phyloP scores from a whole-genome alignment of 208 protist species.

The Crithidia sp. region DNA sequence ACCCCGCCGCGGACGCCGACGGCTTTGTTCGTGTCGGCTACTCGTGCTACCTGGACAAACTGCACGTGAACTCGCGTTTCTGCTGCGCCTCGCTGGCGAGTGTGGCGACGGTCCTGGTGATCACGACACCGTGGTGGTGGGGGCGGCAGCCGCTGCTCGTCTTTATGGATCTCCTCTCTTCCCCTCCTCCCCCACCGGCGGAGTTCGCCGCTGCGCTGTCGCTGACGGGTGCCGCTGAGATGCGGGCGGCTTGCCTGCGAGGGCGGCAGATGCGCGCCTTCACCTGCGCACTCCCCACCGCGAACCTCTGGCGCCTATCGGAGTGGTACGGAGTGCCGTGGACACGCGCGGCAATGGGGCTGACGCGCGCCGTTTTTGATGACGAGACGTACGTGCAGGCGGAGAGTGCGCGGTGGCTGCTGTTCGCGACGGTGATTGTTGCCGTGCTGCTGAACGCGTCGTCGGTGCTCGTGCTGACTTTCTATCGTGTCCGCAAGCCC shows the following conservation, averaged over 20 bases:
- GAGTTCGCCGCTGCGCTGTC: slow-evolving; percentile 9
- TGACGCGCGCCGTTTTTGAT: slow-evolving; percentile 23
- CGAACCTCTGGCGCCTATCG: slow-evolving; percentile 40
- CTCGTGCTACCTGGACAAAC: slow-evolving; percentile 57
- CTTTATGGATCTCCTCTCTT: slow-evolving; percentile 44
- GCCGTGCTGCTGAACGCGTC: slow-evolving; percentile 26
- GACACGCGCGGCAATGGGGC: slow-evolving; percentile 21
- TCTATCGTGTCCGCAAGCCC: slow-evolving; percentile 48
- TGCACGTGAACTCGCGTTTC: slow-evolving; percentile 30
- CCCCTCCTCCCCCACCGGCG: slow-evolving; percentile 8
- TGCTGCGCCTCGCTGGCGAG: slow-evolving; percentile 18
- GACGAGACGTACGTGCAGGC: slow-evolving; percentile 11
- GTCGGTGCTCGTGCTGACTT: slow-evolving; percentile 28
- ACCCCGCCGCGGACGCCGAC: not conserved
- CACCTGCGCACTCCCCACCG: slow-evolving; percentile 29
- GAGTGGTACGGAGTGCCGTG: slow-evolving; percentile 52
- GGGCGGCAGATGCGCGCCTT: not conserved
- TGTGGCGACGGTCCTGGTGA: slow-evolving; percentile 19
- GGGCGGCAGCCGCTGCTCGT: slow-evolving; percentile 22
- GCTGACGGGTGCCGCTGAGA: slow-evolving; percentile 37
- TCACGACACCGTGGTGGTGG: slow-evolving; percentile 42
- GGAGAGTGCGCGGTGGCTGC: slow-evolving; percentile 41
- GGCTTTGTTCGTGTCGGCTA: slow-evolving; percentile 40
- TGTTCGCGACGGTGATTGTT: slow-evolving; percentile 33
- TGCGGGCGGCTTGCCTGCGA: slow-evolving; percentile 27